Evolutionary conservation across 2,329 filamentous ascomycete genomes (phyloP).

Genomic region (Phialophora expanda): DNA sequence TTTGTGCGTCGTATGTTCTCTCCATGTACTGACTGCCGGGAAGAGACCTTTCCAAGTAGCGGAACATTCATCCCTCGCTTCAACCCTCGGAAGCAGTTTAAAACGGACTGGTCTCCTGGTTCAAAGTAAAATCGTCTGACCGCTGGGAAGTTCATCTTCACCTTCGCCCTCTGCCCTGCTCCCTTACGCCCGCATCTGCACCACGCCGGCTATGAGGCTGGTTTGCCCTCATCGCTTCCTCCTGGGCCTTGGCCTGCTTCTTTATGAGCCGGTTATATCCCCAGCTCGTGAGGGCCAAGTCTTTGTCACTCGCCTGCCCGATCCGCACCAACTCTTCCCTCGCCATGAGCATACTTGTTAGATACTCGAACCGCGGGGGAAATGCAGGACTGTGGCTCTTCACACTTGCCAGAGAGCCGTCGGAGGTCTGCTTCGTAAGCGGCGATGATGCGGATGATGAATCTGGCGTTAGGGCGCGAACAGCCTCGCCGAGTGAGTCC

Average conservation of each 20-base stretch:
- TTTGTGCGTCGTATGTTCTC: background rate
- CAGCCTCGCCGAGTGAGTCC: background rate
- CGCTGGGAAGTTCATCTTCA: background rate
- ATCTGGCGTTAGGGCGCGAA: background rate
- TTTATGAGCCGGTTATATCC: conserved; percentile 1
- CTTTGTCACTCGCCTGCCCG: conserved; percentile 6
- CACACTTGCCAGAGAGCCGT: background rate
- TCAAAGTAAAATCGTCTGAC: background rate
- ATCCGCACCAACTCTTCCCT: conserved; percentile 22
- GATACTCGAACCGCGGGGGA: conserved; percentile 2
- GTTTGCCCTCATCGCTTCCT: background rate
- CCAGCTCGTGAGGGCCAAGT: conserved; percentile 21
- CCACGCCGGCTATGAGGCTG: background rate
- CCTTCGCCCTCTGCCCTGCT: background rate
- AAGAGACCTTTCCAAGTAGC: background rate
- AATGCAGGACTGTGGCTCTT: background rate
- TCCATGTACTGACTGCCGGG: background rate
- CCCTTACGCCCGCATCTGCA: no score
- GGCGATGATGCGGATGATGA: background rate
- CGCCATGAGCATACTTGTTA: conserved; percentile 7
- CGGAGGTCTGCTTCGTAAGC: background rate
- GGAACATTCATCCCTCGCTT: background rate
- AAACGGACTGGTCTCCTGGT: background rate
- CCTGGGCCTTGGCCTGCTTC: background rate
- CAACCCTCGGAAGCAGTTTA: background rate